Percentiles rank a stretch among this genome's conserved stretches.
Evolutionary conservation across 2,329 filamentous ascomycete species (phyloP).

Genomic region (Cladophialophora psammophila): DNA sequence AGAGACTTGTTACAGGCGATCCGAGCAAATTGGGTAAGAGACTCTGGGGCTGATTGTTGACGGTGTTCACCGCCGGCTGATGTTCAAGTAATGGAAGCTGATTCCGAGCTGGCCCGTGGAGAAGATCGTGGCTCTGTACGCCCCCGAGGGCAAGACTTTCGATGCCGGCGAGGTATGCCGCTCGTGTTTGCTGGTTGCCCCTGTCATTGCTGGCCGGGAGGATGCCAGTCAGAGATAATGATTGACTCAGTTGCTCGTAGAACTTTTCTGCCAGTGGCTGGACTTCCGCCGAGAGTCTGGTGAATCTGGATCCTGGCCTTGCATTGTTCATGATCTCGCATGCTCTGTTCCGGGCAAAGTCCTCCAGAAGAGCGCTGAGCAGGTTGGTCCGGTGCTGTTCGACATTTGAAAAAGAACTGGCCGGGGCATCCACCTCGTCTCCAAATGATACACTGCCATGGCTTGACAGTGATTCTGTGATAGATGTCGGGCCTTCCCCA

Average conservation of each 20-base stretch:
- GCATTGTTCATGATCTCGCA: conserved; percentile 53
- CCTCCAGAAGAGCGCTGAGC: conserved; percentile 54
- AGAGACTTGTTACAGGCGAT: conserved; percentile 37
- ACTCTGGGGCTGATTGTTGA: conserved; percentile 20
- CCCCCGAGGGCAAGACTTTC: conserved; percentile 50
- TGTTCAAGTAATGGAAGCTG: conserved; percentile 27
- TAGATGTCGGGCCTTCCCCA: conserved; percentile 27
- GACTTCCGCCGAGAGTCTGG: conserved; percentile 52
- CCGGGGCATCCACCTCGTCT: conserved; percentile 25
- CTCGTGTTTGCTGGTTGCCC: conserved; percentile 26
- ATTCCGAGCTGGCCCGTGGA: conserved; percentile 5
- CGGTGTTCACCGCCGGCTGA: conserved; percentile 16
- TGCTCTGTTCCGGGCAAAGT: conserved; percentile 54
- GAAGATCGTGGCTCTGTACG: conserved; percentile 45
- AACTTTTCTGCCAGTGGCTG: conserved; percentile 52
- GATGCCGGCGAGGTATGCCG: conserved; percentile 51
- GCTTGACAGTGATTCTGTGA: conserved; percentile 37
- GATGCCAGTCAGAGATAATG: conserved; percentile 52
- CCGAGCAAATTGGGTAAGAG: conserved; percentile 24
- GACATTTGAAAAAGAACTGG: conserved; percentile 14
- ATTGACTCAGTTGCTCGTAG: conserved; percentile 52
- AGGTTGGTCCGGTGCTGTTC: conserved; percentile 45
- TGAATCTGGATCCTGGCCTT: conserved; percentile 48
- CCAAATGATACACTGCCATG: conserved; percentile 32
- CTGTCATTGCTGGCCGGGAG: conserved; percentile 50